Base-by-base conservation (phyloP, 129 eudicot species). In the Lonicera japonica region DNA sequence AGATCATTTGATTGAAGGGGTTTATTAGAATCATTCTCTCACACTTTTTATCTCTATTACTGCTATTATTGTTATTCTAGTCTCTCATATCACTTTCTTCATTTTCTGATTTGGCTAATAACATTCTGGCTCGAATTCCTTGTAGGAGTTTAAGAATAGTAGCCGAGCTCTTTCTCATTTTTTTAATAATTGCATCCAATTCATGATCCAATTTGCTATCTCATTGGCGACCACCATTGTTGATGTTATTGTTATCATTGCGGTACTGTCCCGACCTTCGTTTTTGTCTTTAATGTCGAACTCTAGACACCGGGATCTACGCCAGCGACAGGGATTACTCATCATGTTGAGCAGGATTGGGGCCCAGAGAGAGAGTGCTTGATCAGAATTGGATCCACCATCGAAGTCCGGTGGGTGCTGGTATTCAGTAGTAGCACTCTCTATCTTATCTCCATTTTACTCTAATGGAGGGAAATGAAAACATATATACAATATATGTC, bases 341-440 rank as follows among this genome's bases (percentile, higher is more conserved):
- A 89, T 73, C 90, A 89, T 77, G 14, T 88, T 80, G 0, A 85
- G 87, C 65, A 89, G 41, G 54, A 89, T 73, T 0, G 96, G 96
- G n/a, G 95, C 88, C 96, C 87, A 85, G 0, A 89, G 72, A 25
- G 96, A 82, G 63, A 85, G 75, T 9, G 90, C 79, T 4, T 65
- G 81, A 38, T 82, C 94, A 5, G 89, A 65, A 18, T 77, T 90
- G 0, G 79, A 38, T 54, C 70, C 71, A 5, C n/a, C 51, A 11
- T 45, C 51, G 51, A 10, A 12, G 51, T 45, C 51, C 36, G 36
- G 36, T 6, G 36, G 36, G 36, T 38, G 56, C 19, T 64, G 73
- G 63, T 63, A 56, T 21, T 65, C 36, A 63, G 19, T n/a, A 54
- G 25, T 68, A 63, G 56, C n/a, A 61, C 6, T 34, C 66, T 13